These are phyloP conservation scores for Arachis hypogaea DNA, from an alignment of 306 rosid species.

Conservation along the genomic window DNA sequence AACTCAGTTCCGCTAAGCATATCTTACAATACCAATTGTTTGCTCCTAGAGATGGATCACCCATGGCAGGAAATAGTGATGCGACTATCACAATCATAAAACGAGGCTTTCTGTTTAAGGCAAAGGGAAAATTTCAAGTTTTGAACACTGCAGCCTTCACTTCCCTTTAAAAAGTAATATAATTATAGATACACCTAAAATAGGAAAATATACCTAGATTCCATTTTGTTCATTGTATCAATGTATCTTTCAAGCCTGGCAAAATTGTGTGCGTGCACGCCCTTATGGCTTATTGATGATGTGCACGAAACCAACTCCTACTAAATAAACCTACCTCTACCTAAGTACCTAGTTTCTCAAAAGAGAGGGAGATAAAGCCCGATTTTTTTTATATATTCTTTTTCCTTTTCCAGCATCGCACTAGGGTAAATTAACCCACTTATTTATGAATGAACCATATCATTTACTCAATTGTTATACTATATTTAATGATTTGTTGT, in stretches of 20 bases:
- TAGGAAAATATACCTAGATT: constrained; percentile 13
- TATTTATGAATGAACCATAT: neutral
- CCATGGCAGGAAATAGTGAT: constrained; percentile 29
- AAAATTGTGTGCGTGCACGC: constrained; percentile 50
- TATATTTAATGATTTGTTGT: too few species aligned
- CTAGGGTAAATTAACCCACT: neutral
- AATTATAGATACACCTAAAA: too few species aligned
- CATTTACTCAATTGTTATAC: too few species aligned
- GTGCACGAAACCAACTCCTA: constrained; percentile 42
- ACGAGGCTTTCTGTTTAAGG: constrained; percentile 7
- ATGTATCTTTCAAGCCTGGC: constrained; percentile 23
- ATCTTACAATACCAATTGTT: neutral
- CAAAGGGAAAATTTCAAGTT: constrained; percentile 33
- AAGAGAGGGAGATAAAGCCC: neutral
- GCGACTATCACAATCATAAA: constrained; percentile 13
- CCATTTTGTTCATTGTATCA: constrained; percentile 28
- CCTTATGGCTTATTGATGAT: constrained; percentile 31
- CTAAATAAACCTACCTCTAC: constrained; percentile 7
- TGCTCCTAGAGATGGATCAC: neutral
- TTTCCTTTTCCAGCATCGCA: neutral
- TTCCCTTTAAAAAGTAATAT: constrained; percentile 31
- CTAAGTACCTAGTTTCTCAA: neutral
- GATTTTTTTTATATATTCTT: neutral
- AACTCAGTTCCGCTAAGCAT: too few species aligned
- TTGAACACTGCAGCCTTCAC: constrained; percentile 37